Conservation (phyloP, 225 moss, liverwort and hornwort genomes). For the Physcomitrium patens region DNA sequence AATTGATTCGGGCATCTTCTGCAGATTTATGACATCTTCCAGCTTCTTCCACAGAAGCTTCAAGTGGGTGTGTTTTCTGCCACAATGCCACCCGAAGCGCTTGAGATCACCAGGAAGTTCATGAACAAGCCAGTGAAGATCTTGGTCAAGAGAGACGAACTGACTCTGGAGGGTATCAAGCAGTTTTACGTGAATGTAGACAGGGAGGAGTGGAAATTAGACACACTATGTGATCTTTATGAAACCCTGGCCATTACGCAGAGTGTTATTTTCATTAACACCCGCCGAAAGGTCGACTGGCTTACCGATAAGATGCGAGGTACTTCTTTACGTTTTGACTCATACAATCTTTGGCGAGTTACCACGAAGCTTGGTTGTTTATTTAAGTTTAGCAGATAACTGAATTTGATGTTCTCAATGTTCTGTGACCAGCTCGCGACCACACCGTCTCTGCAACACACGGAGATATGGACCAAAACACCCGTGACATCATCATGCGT, state of each 20-base stretch:
- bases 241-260: constrained; percentile 72
- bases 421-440: constrained; percentile 45
- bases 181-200: constrained; percentile 74
- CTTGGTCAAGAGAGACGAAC: constrained; percentile 68
- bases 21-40: constrained; percentile 80
- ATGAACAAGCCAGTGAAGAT: constrained; percentile 82
- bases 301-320: constrained; percentile 69
- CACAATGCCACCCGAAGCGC: constrained; percentile 65
- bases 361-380: background rate
- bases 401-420: background rate
- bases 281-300: constrained; percentile 69
- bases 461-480: constrained; percentile 86
- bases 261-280: constrained; percentile 74
- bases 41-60: constrained; percentile 65
- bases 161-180: constrained; percentile 76
- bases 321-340: background rate
- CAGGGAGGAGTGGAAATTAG: constrained; percentile 70
- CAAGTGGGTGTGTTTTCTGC: constrained; percentile 75
- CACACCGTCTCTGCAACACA: constrained; percentile 80
- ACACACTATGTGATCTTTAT: constrained; percentile 69
- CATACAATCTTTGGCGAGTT: background rate
- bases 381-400: too few species aligned
- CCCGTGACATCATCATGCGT: constrained; percentile 78
- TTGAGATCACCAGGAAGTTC: constrained; percentile 72
- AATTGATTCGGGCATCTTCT: background rate